These are phyloP conservation scores for Basipetospora chlamydospora DNA, from an alignment of 2,329 filamentous ascomycete species.

Conservation along the genomic window DNA sequence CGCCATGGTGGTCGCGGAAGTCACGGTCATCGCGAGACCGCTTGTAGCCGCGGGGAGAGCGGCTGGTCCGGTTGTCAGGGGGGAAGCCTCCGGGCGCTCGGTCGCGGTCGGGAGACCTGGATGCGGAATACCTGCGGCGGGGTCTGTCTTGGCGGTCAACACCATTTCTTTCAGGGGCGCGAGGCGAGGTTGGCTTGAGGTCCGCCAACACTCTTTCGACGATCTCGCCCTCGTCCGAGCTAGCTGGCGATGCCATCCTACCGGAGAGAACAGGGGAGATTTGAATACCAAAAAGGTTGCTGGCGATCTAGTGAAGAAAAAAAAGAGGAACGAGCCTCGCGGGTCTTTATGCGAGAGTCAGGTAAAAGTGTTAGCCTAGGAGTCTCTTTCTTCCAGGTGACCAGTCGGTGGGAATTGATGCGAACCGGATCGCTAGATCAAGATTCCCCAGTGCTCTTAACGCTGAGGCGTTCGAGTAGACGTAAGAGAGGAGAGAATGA, in stretches of 20 bases:
- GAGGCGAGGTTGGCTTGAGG: slow-evolving; percentile 78
- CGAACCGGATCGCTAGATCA: slow-evolving; percentile 6
- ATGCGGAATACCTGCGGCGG: slow-evolving; percentile 42
- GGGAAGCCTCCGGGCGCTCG: slow-evolving; percentile 15
- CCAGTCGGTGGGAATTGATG: slow-evolving; percentile 5
- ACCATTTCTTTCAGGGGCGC: slow-evolving; percentile 59
- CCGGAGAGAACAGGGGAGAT: not conserved
- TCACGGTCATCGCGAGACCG: slow-evolving; percentile 50
- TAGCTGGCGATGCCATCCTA: slow-evolving; percentile 18
- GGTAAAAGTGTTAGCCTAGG: slow-evolving; percentile 6
- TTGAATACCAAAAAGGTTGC: not conserved
- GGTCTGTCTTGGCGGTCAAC: slow-evolving; percentile 89
- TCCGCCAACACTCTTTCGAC: slow-evolving; percentile 51
- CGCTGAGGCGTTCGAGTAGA: no score
- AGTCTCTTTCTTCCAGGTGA: not conserved
- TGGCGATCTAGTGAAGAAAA: slow-evolving; percentile 3
- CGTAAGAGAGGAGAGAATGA: no score
- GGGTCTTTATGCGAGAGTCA: slow-evolving; percentile 1
- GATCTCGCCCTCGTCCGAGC: slow-evolving; percentile 81
- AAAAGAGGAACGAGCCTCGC: slow-evolving; percentile 2
- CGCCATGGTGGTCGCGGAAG: slow-evolving; percentile 38
- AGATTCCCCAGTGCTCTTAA: not conserved
- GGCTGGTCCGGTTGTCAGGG: slow-evolving; percentile 26
- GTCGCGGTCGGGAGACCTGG: slow-evolving; percentile 39
- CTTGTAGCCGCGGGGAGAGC: slow-evolving; percentile 54